Percentiles rank a stretch among this genome's conserved stretches.
Evolutionary conservation across 2,329 filamentous ascomycete species (phyloP).

Genomic region (Penicillium freii): DNA sequence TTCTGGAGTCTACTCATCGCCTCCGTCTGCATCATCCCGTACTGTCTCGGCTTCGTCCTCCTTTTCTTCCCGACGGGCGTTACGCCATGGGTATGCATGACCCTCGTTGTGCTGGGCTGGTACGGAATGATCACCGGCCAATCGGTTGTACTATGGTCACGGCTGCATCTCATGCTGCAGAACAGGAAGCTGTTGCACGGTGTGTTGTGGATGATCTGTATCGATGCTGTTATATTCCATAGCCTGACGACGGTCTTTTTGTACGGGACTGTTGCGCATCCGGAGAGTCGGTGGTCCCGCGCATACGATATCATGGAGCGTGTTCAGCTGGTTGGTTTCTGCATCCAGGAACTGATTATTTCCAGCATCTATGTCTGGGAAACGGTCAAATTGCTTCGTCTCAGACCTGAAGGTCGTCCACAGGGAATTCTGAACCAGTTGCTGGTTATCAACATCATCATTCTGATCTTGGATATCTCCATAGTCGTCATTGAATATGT

Average conservation of each 20-base stretch:
- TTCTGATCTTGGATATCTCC: conserved; percentile 48
- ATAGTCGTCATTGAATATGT: conserved; percentile 43
- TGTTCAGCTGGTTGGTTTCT: conserved; percentile 54
- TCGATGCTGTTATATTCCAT: conserved; percentile 42
- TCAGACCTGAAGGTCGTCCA: conserved; percentile 20
- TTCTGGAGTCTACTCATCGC: conserved; percentile 49
- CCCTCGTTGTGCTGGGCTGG: conserved; percentile 43
- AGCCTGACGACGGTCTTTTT: conserved; percentile 42
- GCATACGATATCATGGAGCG: conserved; percentile 49
- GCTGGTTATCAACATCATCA: conserved; percentile 52
- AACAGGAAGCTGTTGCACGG: conserved; percentile 35
- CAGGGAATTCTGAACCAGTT: conserved; percentile 39
- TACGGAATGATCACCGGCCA: conserved; percentile 46
- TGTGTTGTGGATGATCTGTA: conserved; percentile 46
- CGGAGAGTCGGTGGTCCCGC: conserved; percentile 19
- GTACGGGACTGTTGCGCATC: conserved; percentile 33
- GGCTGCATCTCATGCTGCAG: conserved; percentile 45
- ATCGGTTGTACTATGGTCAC: conserved; percentile 48
- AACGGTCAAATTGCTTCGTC: conserved; percentile 36
- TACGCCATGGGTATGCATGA: conserved; percentile 35
- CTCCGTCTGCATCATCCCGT: conserved; percentile 40
- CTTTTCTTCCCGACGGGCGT: conserved; percentile 40
- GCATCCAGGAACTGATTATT: conserved; percentile 53
- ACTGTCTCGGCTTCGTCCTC: conserved; percentile 44
- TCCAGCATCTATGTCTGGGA: conserved; percentile 53